Percentiles rank a stretch among this genome's conserved stretches.
Conservation (phyloP, 208 protist species). For the Trypanosoma avium region DNA sequence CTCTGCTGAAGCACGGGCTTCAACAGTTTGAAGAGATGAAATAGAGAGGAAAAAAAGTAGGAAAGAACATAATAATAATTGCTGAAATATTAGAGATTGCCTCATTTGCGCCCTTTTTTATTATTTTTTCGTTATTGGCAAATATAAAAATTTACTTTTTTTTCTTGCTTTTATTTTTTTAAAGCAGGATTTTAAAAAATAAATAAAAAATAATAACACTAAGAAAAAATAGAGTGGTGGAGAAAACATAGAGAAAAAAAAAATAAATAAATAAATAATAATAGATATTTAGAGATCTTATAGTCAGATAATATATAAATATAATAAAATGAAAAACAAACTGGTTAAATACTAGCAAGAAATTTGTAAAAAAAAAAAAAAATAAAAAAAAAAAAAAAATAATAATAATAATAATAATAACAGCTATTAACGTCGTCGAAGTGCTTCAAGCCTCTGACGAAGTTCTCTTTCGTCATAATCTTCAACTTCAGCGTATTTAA, state of each 20-base stretch:
- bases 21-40: neutral
- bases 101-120: too few species aligned
- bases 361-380: slow-evolving; percentile 5
- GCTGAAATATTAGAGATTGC: neutral
- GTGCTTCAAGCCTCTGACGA: slow-evolving; percentile 44
- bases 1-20: slow-evolving; percentile 27
- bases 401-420: neutral
- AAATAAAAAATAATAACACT: neutral
- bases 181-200: too few species aligned
- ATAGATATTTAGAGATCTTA: too few species aligned
- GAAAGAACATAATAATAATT: slow-evolving; percentile 4
- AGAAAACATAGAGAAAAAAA: slow-evolving; percentile 19
- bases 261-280: slow-evolving; percentile 24
- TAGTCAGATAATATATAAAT: neutral
- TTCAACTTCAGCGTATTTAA: slow-evolving; percentile 45
- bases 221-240: neutral
- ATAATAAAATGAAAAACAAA: neutral
- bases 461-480: slow-evolving; percentile 53
- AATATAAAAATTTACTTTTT: too few species aligned
- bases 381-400: slow-evolving; percentile 14
- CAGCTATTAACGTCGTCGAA: slow-evolving; percentile 24
- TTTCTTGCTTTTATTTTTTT: too few species aligned
- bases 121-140: too few species aligned
- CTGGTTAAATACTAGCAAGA: too few species aligned
- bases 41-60: slow-evolving; percentile 7